Evolutionary conservation across 1,139 yeast genomes (phyloP), one percentile per base, ranked within the genome.

Genomic region (Kodamaea derodonti): DNA sequence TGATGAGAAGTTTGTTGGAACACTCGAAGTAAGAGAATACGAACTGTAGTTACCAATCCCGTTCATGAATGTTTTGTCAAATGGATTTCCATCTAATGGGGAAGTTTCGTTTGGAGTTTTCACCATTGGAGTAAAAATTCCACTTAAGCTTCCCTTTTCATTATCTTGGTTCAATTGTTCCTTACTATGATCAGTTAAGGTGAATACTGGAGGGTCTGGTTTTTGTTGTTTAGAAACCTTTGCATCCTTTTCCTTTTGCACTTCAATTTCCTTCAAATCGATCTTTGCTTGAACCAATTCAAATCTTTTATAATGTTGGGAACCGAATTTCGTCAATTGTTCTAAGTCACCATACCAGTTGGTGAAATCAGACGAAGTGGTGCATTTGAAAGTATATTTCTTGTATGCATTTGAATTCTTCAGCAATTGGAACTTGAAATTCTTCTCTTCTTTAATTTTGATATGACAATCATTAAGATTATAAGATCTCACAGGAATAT

Each of bases 401-500:
- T 60, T 62, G 13, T 54, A 47, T 13, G 51, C 42, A 37, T 57
- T 58, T 4, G 62, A 50, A 14, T 45, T 49, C 42, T 58, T 62
- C 16, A 52, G 46, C 31, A 69, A 48, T 17, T 61, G 54, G 36
- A 69, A 69, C 41, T 69, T 69, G 43, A 55, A 56, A 11, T 53
- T 51, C 20, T 53, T 52, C 8, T 61, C 66, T 42, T 62, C 65
- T 38, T 68, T 66, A 13, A 58, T 45, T 30, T 50, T 48, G 22
- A 69, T 54, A 14, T 50, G 39, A 43, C 58, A 65, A 33, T 68
- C 69, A 40, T 69, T 69, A 41, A 69, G 56, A 41, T 67, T 69
- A 46, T 69, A 69, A 1, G 74, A 68, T 40, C 65, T 67, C 11
- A 53, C 45, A 1, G 75, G 75, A 1, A 55, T 45, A 43, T 65